A percentile compares a stretch with the other conserved stretches of the same genome.
These are phyloP conservation scores for Carnegiea gigantea DNA, from an alignment of 179 eudicot genomes.

Conservation along the genomic window DNA sequence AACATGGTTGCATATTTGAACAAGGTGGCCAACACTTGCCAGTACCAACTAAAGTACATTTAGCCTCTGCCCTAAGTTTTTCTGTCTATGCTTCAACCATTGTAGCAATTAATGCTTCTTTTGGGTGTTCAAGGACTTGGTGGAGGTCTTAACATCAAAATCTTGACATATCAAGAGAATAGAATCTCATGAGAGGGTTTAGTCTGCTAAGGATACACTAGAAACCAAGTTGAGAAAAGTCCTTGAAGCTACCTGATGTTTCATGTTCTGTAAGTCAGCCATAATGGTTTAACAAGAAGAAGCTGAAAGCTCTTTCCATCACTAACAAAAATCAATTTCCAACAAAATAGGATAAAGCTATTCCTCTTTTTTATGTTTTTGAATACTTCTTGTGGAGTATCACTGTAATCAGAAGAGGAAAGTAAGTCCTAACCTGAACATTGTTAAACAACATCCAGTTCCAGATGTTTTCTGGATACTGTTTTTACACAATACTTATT, in stretches of 20 bases:
- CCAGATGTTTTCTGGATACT: neutral
- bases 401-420: neutral
- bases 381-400: neutral
- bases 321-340: neutral
- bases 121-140: neutral
- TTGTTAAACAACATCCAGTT: neutral
- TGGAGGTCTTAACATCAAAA: neutral
- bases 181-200: neutral
- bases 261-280: neutral
- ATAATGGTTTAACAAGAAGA: neutral
- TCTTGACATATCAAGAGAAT: neutral
- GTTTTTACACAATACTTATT: neutral
- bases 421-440: slow-evolving; percentile 3
- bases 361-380: neutral
- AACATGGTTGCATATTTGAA: neutral
- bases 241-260: neutral
- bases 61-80: neutral
- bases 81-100: neutral
- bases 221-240: neutral
- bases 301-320: slow-evolving; percentile 6
- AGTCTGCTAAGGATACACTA: neutral
- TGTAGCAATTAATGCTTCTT: neutral
- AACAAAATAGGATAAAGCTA: neutral
- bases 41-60: too few species aligned
- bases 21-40: neutral